phyloP scores from a whole-genome alignment of 495 filamentous ascomycete species.

The Xylaria palmicola region DNA sequence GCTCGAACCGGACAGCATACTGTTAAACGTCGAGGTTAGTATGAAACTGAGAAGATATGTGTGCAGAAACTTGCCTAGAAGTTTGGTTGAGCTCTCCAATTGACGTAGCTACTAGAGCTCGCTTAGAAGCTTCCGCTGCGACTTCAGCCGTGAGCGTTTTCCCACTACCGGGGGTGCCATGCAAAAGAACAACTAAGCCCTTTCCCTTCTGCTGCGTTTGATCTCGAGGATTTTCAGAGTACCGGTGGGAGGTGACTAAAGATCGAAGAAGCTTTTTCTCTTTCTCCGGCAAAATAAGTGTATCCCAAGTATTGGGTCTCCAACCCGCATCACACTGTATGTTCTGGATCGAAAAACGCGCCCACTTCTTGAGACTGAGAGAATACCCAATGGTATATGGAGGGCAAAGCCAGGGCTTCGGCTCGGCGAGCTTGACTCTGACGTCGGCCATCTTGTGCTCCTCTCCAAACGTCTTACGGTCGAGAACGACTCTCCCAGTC shows the following conservation, averaged over 20 bases:
- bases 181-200: conserved; percentile 50
- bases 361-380: conserved; percentile 79
- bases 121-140: conserved; percentile 25
- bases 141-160: conserved; percentile 58
- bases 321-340: conserved; percentile 63
- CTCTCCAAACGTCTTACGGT: conserved; percentile 33
- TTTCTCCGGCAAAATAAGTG: conserved; percentile 70
- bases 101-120: conserved; percentile 28
- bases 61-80: conserved; percentile 11
- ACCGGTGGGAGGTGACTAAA: conserved; percentile 68
- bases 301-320: conserved; percentile 74
- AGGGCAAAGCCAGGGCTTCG: conserved; percentile 44
- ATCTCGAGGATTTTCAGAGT: conserved; percentile 54
- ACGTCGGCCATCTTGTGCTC: conserved; percentile 40
- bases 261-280: conserved; percentile 82
- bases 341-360: conserved; percentile 73
- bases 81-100: conserved; percentile 26
- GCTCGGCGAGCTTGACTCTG: conserved; percentile 34
- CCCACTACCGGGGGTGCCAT: conserved; percentile 53
- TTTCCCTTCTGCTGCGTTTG: conserved; percentile 69
- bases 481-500: conserved; percentile 24
- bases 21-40: conserved; percentile 30
- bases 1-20: conserved; percentile 18
- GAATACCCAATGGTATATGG: conserved; percentile 74
- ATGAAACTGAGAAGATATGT: neutral